Percentiles rank a stretch among this genome's conserved stretches.
These are phyloP conservation scores for Lentinula novae-zelandiae DNA, from an alignment of 1,284 basidiomycete genomes.

Conservation along the genomic window DNA sequence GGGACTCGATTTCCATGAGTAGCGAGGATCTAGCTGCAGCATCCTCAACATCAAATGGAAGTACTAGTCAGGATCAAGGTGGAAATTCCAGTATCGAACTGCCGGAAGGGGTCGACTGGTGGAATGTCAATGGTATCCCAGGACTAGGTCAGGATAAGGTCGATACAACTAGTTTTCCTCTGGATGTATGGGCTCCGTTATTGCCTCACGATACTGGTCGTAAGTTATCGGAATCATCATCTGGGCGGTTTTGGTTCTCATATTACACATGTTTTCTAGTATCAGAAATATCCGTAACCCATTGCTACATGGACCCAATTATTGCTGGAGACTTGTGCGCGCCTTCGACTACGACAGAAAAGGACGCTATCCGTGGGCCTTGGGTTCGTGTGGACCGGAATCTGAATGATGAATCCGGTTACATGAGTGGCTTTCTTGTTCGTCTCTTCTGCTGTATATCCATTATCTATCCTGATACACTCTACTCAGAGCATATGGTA, in stretches of 20 bases:
- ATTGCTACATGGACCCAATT: slow-evolving; percentile 67
- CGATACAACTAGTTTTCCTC: slow-evolving; percentile 67
- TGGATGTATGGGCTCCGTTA: slow-evolving; percentile 80
- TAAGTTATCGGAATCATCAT: slow-evolving; percentile 29
- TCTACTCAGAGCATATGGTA: slow-evolving; percentile 71
- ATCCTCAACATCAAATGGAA: slow-evolving; percentile 11
- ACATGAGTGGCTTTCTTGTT: slow-evolving; percentile 55
- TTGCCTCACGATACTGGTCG: slow-evolving; percentile 80
- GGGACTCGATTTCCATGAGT: slow-evolving; percentile 56
- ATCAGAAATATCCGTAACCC: slow-evolving; percentile 72
- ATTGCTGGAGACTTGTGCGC: slow-evolving; percentile 57
- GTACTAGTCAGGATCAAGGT: slow-evolving; percentile 8
- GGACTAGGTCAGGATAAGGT: slow-evolving; percentile 30
- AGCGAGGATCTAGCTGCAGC: slow-evolving; percentile 11
- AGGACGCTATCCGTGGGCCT: slow-evolving; percentile 78
- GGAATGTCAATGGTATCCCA: slow-evolving; percentile 49
- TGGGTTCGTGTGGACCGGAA: slow-evolving; percentile 85
- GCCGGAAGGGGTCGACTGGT: slow-evolving; percentile 57
- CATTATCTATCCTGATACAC: slow-evolving; percentile 5
- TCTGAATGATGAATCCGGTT: slow-evolving; percentile 64
- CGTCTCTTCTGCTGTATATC: slow-evolving; percentile 16
- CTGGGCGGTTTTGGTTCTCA: slow-evolving; percentile 4
- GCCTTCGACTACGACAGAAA: slow-evolving; percentile 65
- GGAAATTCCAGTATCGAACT: slow-evolving; percentile 2
- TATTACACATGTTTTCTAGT: slow-evolving; percentile 37